Base-by-base conservation (phyloP, 139 green algal genomes). In the Nannochloris sp. region DNA sequence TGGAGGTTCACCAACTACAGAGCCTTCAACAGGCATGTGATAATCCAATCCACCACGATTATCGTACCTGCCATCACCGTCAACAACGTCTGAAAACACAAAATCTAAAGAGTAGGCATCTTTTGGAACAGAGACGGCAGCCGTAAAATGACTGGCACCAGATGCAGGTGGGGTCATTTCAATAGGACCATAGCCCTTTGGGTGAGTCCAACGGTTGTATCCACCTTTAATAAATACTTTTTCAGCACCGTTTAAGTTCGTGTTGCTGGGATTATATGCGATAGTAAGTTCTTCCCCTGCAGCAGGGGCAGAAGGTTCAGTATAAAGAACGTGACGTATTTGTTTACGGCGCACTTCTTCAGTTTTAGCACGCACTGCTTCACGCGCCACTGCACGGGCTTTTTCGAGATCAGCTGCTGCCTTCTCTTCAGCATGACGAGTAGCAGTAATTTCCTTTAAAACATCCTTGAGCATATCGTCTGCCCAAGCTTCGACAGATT, bases 21-120 rank as follows among this genome's bases (percentile, higher is more conserved):
- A 67, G 4, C 81, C 83, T 37, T 78, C 53, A 0, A 96, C 71
- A 0, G 87, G 77, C 3, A 97, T 37, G 68, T 97, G 89, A 73
- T 96, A 98, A 68, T 97, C 91, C 36, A 92, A 74, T 2, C 91
- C 91, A 19, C 75, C 68, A 61, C 87, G 89, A 80, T 92, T 92
- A 81, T 98, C 92, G 66, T 85, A 88, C 60, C 84, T 82, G 4
- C 29, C 54, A 13, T 78, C 85, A n/a, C 59, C 63, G 29, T 81
- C 76, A 4, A 36, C 54, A 6, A 56, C 78, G 68, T 97, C 84
- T 9, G 63, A 74, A 66, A 98, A 97, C 34, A 93, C 82, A 47
- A 94, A 81, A 70, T 98, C 92, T 54, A 96, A 60, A 25, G 80
- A 75, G 72, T 86, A 91, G 0, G 90, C 92, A 32, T 92, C 86